Percentiles rank a stretch among this genome's conserved stretches.
Conservation (phyloP, 2,329 filamentous ascomycete genomes). For the Orbilia brochopaga region DNA sequence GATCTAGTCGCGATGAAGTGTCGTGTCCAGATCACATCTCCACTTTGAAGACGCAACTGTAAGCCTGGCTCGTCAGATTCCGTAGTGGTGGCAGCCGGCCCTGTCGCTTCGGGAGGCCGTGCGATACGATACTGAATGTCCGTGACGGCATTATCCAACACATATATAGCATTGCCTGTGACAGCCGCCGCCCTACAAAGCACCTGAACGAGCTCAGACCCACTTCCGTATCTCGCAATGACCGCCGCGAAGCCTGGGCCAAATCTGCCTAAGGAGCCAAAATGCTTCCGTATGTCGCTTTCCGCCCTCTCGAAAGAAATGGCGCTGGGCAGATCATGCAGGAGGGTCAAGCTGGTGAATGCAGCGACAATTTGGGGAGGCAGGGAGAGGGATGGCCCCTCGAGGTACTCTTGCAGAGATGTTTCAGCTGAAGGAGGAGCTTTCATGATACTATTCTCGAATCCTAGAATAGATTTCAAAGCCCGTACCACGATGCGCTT, state of each 20-base stretch:
- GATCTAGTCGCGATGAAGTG: conserved; percentile 69
- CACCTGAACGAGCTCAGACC: conserved; percentile 87
- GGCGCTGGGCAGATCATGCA: conserved; percentile 64
- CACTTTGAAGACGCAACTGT: conserved; percentile 65
- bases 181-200: conserved; percentile 89
- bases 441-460: conserved; percentile 68
- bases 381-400: conserved; percentile 66
- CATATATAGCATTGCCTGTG: conserved; percentile 80
- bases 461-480: conserved; percentile 79
- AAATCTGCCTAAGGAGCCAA: conserved; percentile 84
- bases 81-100: conserved; percentile 54
- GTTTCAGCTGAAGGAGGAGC: conserved; percentile 63
- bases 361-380: conserved; percentile 71
- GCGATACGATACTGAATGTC: conserved; percentile 53
- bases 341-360: conserved; percentile 74
- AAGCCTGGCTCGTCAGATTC: neutral
- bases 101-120: conserved; percentile 33
- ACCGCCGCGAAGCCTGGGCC: conserved; percentile 88
- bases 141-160: conserved; percentile 74
- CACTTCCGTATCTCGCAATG: conserved; percentile 89
- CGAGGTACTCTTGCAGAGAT: conserved; percentile 64
- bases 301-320: conserved; percentile 63
- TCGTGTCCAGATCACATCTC: conserved; percentile 65
- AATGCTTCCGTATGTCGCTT: conserved; percentile 75
- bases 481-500: conserved; percentile 94